Conservation (phyloP, 352 stramenopile species). For the Globisporangium perplexum region DNA sequence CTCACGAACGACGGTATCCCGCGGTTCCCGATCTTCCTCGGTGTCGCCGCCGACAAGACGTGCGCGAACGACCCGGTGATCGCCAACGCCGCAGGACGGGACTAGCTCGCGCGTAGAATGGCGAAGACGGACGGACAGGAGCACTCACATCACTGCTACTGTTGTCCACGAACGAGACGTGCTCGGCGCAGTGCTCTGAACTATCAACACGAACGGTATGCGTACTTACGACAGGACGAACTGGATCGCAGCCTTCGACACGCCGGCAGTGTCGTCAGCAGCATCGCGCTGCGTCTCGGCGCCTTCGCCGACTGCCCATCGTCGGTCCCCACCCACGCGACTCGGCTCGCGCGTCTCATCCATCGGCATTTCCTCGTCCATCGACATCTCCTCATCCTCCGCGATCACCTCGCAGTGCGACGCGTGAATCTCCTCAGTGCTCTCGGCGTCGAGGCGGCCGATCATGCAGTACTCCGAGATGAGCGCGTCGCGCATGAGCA, state of each 20-base stretch:
- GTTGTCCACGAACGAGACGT: too few relatives aligned
- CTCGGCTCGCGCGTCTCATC: neutral
- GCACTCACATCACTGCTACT: too few relatives aligned
- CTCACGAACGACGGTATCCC: slow-evolving; percentile 63
- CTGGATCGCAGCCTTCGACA: slow-evolving; percentile 1
- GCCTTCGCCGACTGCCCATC: too few relatives aligned
- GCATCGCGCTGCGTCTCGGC: neutral
- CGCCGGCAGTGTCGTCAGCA: neutral
- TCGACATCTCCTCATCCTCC: neutral
- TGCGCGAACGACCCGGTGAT: slow-evolving; percentile 42
- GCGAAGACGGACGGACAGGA: neutral
- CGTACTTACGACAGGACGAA: slow-evolving; percentile 2
- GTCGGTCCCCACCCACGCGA: neutral
- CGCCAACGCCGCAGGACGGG: slow-evolving; percentile 21
- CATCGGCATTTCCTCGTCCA: neutral
- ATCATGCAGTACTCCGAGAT: slow-evolving; percentile 13
- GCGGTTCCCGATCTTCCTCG: slow-evolving; percentile 69
- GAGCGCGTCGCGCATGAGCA: slow-evolving; percentile 5
- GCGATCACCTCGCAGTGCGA: neutral
- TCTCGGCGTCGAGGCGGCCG: neutral
- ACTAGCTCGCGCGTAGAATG: neutral
- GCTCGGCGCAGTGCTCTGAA: too few relatives aligned
- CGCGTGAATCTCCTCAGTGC: neutral
- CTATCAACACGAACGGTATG: neutral
- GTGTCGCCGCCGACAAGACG: slow-evolving; percentile 48